Percentiles rank a stretch among this genome's conserved stretches.
These are phyloP conservation scores for Mucor indicus DNA, from an alignment of 371 early-diverging fungal genomes.

Conservation along the genomic window DNA sequence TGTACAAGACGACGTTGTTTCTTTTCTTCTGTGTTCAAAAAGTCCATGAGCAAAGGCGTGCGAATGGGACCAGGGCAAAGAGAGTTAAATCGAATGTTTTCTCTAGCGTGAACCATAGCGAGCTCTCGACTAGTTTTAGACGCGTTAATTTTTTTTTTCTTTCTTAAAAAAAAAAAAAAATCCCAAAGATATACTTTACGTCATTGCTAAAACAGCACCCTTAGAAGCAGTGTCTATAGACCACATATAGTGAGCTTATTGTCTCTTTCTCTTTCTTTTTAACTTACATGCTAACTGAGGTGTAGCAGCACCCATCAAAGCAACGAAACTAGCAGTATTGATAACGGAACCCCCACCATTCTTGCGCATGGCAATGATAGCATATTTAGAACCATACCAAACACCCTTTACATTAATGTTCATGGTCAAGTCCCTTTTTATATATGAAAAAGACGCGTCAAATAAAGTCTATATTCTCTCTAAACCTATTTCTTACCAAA, in stretches of 20 bases:
- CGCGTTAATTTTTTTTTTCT: neutral
- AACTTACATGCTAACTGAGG: constrained; percentile 81
- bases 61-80: constrained; percentile 88
- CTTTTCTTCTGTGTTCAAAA: constrained; percentile 84
- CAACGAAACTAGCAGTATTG: constrained; percentile 87
- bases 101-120: constrained; percentile 85
- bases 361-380: constrained; percentile 75
- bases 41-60: constrained; percentile 83
- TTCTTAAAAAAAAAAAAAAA: neutral
- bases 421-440: constrained; percentile 66
- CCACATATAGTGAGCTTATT: neutral
- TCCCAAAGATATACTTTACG: constrained; percentile 37
- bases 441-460: too few species aligned
- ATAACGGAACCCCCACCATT: constrained; percentile 79
- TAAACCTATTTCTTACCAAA: constrained; percentile 80
- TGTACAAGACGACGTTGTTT: constrained; percentile 80
- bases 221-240: constrained; percentile 80
- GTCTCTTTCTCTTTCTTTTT: neutral
- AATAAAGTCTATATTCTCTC: too few species aligned
- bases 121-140: constrained; percentile 81
- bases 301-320: constrained; percentile 84
- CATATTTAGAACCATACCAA: constrained; percentile 88
- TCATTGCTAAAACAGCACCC: constrained; percentile 88
- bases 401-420: constrained; percentile 90
- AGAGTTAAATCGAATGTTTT: constrained; percentile 85